Percentiles rank a stretch among this genome's conserved stretches.
These are phyloP conservation scores for Coemansia sp. DNA, from an alignment of 192 early-diverging fungal species.

Conservation along the genomic window DNA sequence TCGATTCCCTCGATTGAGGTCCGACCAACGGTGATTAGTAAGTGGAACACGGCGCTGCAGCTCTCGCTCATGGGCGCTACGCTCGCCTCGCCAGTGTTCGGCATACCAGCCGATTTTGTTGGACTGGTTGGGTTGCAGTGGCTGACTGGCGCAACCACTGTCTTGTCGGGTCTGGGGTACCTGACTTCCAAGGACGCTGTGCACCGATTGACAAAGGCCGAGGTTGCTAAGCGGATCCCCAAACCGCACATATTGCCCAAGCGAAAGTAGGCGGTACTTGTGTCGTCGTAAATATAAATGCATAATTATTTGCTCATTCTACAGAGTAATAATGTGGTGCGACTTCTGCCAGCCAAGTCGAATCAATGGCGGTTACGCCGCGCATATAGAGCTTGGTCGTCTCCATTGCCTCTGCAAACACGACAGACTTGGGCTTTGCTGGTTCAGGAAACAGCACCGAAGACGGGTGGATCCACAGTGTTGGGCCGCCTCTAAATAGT, in stretches of 20 bases:
- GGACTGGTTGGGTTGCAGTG: slow-evolving; percentile 64
- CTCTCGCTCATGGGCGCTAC: slow-evolving; percentile 76
- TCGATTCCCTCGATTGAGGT: slow-evolving; percentile 91
- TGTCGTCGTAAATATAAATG: background rate
- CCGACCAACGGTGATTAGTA: slow-evolving; percentile 82
- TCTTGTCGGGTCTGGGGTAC: slow-evolving; percentile 78
- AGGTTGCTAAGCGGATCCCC: slow-evolving; percentile 47
- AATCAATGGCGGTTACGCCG: slow-evolving; percentile 80
- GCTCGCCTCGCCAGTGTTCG: slow-evolving; percentile 72
- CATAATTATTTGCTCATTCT: slow-evolving; percentile 6
- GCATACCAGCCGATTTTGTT: slow-evolving; percentile 55
- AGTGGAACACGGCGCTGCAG: slow-evolving; percentile 89
- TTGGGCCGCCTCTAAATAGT: slow-evolving; percentile 74
- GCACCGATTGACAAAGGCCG: slow-evolving; percentile 58
- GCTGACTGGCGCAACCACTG: slow-evolving; percentile 64
- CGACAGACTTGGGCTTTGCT: slow-evolving; percentile 75
- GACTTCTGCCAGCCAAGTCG: slow-evolving; percentile 70
- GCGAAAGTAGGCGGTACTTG: slow-evolving; percentile 10
- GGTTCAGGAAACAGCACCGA: slow-evolving; percentile 64
- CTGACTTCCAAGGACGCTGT: slow-evolving; percentile 73
- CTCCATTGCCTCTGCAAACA: slow-evolving; percentile 88
- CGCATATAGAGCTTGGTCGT: slow-evolving; percentile 85
- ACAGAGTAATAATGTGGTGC: slow-evolving; percentile 74
- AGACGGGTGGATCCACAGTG: slow-evolving; percentile 85
- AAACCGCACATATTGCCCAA: slow-evolving; percentile 36